Base-by-base conservation (phyloP, 148 eudicot genomes). In the Cornus controversa region DNA sequence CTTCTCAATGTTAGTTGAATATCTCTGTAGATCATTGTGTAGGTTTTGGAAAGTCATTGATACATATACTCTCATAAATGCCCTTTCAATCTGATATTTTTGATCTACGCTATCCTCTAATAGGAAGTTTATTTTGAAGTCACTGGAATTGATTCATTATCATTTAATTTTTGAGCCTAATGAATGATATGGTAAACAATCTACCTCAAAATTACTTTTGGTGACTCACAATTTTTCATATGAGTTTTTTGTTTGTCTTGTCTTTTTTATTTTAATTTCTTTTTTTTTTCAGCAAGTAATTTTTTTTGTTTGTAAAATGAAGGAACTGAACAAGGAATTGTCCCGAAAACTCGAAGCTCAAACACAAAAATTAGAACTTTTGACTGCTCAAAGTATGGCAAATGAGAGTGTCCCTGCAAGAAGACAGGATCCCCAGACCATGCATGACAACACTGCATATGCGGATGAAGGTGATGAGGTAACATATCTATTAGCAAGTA, bases 401-500 rank as follows among this genome's bases (percentile, higher is more conserved):
- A 83, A 74, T 77, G 93, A 81, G 72, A 90, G 75, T 78, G 45
- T 74, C 72, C 76, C 86, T 66, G 76, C 74, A 70, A 87, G 85
- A 77, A 89, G 84, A 79, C 81, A 83, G 34, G 90, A 80, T 80
- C 54, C 91, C 82, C 85, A 29, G 75, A 50, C 64, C 75, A 78
- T 86, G 77, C 87, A 69, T 8, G 97, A 91, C 66, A 86, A 81
- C 74, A 82, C 91, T 75, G 80, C 89, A 11, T 93, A 89, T 86
- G 98, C 98, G 62, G 99, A 96, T 88, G 99, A 96, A 90, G 99
- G 98, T 72, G 99, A 96, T 71, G 97, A 96, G 99, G 99, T 96
- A 90, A 25, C 23, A 22, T 25, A 27, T 10, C 36, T 54, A 5
- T 31, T 73, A n/a, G 20, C 31, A 47, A 28, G 22, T 27, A 5